Evolutionary conservation across 345 rosid species (phyloP).

Genomic region (Jatropha curcas): DNA sequence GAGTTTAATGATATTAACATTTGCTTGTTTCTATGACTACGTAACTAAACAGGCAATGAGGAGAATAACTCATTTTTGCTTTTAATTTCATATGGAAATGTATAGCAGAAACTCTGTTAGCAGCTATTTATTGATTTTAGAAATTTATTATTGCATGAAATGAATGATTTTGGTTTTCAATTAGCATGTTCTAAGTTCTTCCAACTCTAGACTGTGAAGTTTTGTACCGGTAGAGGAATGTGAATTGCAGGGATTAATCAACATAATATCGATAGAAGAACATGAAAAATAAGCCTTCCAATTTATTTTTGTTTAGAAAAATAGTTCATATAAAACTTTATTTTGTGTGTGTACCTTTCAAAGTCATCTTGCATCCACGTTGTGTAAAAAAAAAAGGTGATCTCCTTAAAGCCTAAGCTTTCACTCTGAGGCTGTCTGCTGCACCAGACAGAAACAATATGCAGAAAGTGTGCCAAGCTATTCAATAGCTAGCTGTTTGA

Average conservation of each 20-base stretch:
- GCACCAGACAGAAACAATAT: no score
- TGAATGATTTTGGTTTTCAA: neutral
- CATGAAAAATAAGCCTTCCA: neutral
- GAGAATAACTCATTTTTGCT: neutral
- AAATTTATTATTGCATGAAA: no score
- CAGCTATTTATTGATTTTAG: no score
- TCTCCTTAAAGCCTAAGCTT: no score
- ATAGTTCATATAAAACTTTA: no score
- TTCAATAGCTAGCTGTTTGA: no score
- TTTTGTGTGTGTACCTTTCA: no score
- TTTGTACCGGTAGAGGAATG: neutral
- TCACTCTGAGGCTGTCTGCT: no score
- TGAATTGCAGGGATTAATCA: neutral
- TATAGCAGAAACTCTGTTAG: no score
- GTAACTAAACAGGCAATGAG: neutral
- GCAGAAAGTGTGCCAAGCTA: no score
- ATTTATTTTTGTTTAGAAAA: slow-evolving; percentile 1
- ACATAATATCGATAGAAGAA: neutral
- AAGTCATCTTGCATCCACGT: no score
- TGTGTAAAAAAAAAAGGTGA: no score
- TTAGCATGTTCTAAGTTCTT: neutral
- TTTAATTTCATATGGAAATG: neutral
- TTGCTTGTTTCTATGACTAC: neutral
- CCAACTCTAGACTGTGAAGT: neutral
- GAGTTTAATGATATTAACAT: neutral